These are phyloP conservation scores for Secale cereale DNA, from an alignment of 176 grass and related monocot genomes.

Conservation along the genomic window DNA sequence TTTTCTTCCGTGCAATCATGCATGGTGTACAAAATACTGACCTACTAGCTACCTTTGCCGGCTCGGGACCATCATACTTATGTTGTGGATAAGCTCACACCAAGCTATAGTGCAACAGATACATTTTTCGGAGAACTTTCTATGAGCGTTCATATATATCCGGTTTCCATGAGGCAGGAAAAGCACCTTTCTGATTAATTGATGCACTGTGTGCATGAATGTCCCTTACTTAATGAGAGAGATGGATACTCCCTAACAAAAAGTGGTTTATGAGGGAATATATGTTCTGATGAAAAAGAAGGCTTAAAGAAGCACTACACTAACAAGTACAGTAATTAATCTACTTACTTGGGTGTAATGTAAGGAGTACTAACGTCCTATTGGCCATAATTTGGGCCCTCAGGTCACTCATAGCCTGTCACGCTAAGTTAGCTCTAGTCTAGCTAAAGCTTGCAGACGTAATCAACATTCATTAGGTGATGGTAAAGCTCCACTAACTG, in stretches of 20 bases:
- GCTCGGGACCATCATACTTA: neutral
- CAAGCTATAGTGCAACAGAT: slow-evolving; percentile 2
- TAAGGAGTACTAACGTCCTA: neutral
- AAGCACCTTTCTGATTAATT: neutral
- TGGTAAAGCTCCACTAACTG: slow-evolving; percentile 48
- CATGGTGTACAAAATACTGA: neutral
- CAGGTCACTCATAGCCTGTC: neutral
- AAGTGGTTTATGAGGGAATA: slow-evolving; percentile 29
- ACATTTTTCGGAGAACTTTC: neutral
- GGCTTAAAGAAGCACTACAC: slow-evolving; percentile 16
- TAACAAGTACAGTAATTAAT: slow-evolving; percentile 6
- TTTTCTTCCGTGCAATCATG: neutral
- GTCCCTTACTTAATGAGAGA: slow-evolving; percentile 13
- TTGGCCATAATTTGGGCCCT: neutral
- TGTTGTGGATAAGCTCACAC: slow-evolving; percentile 30
- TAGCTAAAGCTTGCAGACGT: slow-evolving; percentile 41
- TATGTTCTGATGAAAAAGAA: slow-evolving; percentile 38
- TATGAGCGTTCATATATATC: neutral
- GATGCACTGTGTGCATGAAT: neutral
- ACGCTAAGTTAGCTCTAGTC: slow-evolving; percentile 3
- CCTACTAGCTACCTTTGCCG: neutral
- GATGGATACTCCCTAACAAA: slow-evolving; percentile 31
- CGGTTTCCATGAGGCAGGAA: neutral
- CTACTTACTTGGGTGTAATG: no score
- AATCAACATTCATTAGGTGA: slow-evolving; percentile 32